Evolutionary conservation across 2,329 filamentous ascomycete genomes (phyloP).

Genomic region (Nemania diffusa): DNA sequence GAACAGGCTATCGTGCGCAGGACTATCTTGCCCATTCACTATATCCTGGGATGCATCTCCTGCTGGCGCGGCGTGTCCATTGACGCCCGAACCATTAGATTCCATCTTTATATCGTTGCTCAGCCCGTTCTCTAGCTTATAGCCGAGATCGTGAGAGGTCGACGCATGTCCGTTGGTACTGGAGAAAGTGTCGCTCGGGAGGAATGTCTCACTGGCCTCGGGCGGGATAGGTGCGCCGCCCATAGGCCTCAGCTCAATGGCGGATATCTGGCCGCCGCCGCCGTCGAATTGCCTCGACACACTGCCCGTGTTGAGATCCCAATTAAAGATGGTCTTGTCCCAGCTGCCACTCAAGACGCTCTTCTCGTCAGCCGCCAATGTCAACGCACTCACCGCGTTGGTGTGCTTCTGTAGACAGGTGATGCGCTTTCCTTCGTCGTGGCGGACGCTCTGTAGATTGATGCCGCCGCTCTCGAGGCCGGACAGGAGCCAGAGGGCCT

Average conservation of each 20-base stretch:
- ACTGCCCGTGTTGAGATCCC: conserved; percentile 90
- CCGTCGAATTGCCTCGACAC: conserved; percentile 80
- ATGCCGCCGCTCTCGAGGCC: conserved; percentile 92
- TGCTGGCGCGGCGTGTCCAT: conserved; percentile 49
- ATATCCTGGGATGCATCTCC: conserved; percentile 53
- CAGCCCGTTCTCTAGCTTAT: conserved; percentile 50
- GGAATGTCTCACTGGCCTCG: conserved; percentile 69
- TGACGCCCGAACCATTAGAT: conserved; percentile 49
- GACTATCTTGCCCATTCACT: conserved; percentile 72
- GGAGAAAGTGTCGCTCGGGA: conserved; percentile 74
- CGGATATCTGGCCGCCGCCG: conserved; percentile 84
- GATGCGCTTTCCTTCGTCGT: conserved; percentile 94
- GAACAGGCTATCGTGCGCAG: conserved; percentile 83
- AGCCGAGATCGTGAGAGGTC: conserved; percentile 62
- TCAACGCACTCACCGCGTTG: conserved; percentile 90
- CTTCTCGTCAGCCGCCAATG: conserved; percentile 83
- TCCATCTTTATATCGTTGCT: conserved; percentile 50
- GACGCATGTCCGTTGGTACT: conserved; percentile 76
- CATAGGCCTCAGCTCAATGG: conserved; percentile 84
- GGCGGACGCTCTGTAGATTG: conserved; percentile 90
- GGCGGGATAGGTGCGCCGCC: conserved; percentile 80
- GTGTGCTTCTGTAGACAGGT: conserved; percentile 83
- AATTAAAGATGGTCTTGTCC: conserved; percentile 94
- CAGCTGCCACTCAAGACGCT: conserved; percentile 92
- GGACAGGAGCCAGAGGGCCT: conserved; percentile 90